A percentile compares a stretch with the other conserved stretches of the same genome.
phyloP scores from a whole-genome alignment of 129 eudicot genomes.

The Ambrosia trifida region DNA sequence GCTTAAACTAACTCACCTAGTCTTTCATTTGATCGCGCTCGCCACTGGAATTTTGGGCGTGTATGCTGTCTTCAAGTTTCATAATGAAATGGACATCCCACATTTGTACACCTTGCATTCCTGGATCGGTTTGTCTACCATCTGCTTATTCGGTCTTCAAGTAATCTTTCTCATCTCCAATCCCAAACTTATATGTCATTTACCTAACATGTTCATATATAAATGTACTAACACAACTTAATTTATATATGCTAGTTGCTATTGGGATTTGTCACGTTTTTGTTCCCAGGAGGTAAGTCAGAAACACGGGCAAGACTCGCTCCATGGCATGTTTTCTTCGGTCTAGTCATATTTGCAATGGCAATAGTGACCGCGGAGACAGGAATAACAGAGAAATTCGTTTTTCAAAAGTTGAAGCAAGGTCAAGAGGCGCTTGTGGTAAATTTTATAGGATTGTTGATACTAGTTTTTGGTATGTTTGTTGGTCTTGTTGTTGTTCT shows the following conservation, averaged over 20 bases:
- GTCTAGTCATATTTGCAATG: conserved; percentile 48
- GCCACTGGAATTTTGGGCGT: conserved; percentile 56
- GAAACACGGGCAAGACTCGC: conserved; percentile 48
- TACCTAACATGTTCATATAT: not conserved
- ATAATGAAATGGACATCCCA: conserved; percentile 43
- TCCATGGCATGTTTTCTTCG: conserved; percentile 63
- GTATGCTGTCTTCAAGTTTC: conserved; percentile 65
- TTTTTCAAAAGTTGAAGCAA: conserved; percentile 33
- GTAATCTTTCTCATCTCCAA: conserved; percentile 31
- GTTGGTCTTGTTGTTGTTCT: conserved; percentile 47
- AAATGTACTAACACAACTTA: conserved; percentile 13
- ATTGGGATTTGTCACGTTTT: conserved; percentile 41
- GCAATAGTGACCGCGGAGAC: conserved; percentile 52
- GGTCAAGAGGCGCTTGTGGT: conserved; percentile 64
- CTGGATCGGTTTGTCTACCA: conserved; percentile 72
- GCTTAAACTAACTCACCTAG: conserved; percentile 53
- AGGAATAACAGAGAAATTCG: conserved; percentile 54
- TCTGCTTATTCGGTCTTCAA: conserved; percentile 63
- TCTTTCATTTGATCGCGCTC: conserved; percentile 56
- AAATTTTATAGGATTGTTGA: conserved; percentile 62
- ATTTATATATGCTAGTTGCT: conserved; percentile 46
- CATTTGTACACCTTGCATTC: conserved; percentile 70
- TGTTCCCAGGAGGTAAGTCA: conserved; percentile 41
- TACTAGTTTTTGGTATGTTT: conserved; percentile 48
- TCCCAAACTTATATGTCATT: not conserved